A percentile compares a stretch with the other conserved stretches of the same genome.
Evolutionary conservation across 768 basidiomycete genomes (phyloP).

Genomic region (Leccinellum albellum): DNA sequence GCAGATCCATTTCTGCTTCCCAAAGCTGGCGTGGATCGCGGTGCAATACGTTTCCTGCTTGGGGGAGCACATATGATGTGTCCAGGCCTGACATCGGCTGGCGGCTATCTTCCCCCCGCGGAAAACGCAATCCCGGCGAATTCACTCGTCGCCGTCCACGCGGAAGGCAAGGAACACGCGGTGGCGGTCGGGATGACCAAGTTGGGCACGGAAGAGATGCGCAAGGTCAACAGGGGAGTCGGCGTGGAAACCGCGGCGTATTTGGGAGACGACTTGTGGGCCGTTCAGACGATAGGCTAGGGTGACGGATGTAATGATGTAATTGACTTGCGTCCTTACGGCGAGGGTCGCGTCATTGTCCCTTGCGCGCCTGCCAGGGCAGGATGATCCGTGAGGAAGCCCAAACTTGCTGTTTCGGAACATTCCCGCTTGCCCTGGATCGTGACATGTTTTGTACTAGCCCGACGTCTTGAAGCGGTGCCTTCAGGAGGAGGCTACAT

Average conservation of each 20-base stretch:
- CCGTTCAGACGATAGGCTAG: conserved; percentile 45
- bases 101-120: conserved; percentile 79
- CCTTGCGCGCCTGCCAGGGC: background rate
- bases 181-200: conserved; percentile 83
- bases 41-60: conserved; percentile 95
- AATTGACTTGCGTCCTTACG: background rate
- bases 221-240: conserved; percentile 82
- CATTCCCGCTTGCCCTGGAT: conserved; percentile 11
- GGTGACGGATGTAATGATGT: background rate
- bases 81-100: conserved; percentile 90
- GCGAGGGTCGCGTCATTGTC: background rate
- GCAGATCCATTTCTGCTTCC: conserved; percentile 90
- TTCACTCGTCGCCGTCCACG: conserved; percentile 83
- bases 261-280: conserved; percentile 89
- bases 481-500: background rate
- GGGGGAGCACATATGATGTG: conserved; percentile 96
- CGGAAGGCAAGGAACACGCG: conserved; percentile 95
- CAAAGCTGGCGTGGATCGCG: conserved; percentile 86
- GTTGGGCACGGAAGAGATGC: conserved; percentile 85
- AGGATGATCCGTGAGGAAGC: background rate
- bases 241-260: conserved; percentile 85
- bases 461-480: background rate
- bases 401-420: conserved; percentile 7
- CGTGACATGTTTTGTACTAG: background rate
- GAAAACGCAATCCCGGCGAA: conserved; percentile 64